These are phyloP conservation scores for Mucor velutinosus DNA, from an alignment of 371 early-diverging fungal genomes.

Conservation along the genomic window DNA sequence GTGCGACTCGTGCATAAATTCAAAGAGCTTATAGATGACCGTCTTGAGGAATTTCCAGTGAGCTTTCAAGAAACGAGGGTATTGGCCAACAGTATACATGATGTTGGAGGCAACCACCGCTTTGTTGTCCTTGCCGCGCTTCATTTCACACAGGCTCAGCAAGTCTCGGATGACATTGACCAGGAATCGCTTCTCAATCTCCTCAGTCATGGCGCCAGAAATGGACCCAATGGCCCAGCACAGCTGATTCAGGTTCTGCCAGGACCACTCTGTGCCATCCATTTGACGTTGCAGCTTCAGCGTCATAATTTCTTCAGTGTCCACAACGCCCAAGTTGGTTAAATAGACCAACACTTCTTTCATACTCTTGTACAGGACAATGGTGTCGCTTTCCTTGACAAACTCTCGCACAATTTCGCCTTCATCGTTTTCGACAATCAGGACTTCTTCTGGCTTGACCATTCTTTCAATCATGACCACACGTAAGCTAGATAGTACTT, in stretches of 20 bases:
- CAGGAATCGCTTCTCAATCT: slow-evolving; percentile 96
- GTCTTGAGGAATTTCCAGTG: slow-evolving; percentile 99
- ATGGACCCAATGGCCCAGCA: slow-evolving; percentile 99
- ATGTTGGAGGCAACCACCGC: slow-evolving; percentile 99
- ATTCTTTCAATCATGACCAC: slow-evolving; percentile 94
- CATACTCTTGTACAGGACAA: slow-evolving; percentile 98
- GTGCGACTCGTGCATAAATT: slow-evolving; percentile 99
- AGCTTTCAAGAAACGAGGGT: slow-evolving; percentile 97
- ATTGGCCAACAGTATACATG: slow-evolving; percentile 99
- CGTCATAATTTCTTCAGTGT: slow-evolving; percentile 95
- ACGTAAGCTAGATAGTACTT: slow-evolving; percentile 81
- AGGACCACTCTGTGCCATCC: slow-evolving; percentile 94
- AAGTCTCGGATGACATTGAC: slow-evolving; percentile 97
- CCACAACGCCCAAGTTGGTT: slow-evolving; percentile 91
- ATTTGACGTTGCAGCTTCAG: slow-evolving; percentile 89
- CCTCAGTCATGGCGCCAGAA: slow-evolving; percentile 95
- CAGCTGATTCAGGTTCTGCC: slow-evolving; percentile 96
- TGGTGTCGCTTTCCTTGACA: slow-evolving; percentile 98
- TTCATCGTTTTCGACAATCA: slow-evolving; percentile 99
- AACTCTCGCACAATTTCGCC: slow-evolving; percentile 99
- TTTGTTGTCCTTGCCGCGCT: slow-evolving; percentile 98
- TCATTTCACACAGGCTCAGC: slow-evolving; percentile 91
- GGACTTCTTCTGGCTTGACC: slow-evolving; percentile 97
- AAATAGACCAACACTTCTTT: slow-evolving; percentile 95
- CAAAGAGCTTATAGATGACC: slow-evolving; percentile 99